These are phyloP conservation scores for Colletotrichum coccodes DNA, from an alignment of 2,329 filamentous ascomycete genomes.

Conservation along the genomic window DNA sequence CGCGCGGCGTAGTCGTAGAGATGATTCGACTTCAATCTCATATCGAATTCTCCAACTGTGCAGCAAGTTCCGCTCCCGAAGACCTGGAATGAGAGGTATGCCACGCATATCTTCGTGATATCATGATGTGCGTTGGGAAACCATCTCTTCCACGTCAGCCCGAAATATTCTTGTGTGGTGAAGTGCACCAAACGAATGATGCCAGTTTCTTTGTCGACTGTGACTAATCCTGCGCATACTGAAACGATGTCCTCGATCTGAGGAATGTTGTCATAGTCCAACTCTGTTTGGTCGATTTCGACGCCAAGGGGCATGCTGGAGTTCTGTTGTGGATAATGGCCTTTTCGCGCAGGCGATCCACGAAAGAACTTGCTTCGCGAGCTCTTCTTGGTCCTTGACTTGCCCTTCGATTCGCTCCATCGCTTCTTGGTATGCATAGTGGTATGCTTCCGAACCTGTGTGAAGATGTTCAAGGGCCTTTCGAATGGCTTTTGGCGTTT, in stretches of 20 bases:
- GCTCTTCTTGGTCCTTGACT: constrained; percentile 36
- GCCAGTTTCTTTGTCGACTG: constrained; percentile 48
- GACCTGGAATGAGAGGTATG: constrained; percentile 47
- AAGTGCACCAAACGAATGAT: constrained; percentile 55
- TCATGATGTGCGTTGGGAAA: constrained; percentile 42
- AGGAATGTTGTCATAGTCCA: constrained; percentile 49
- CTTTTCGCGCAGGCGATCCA: constrained; percentile 53
- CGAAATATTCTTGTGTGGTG: constrained; percentile 57
- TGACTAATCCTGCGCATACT: constrained; percentile 53
- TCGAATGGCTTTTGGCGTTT: constrained; percentile 44
- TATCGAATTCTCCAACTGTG: no score
- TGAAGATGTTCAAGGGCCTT: constrained; percentile 43
- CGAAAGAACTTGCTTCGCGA: constrained; percentile 50
- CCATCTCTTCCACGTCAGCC: constrained; percentile 38
- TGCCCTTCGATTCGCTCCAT: constrained; percentile 56
- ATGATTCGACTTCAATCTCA: no score
- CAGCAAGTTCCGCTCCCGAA: no score
- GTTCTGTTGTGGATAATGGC: constrained; percentile 45
- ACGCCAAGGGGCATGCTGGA: constrained; percentile 55
- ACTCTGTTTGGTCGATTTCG: constrained; percentile 35
- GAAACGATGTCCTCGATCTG: constrained; percentile 46
- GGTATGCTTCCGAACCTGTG: constrained; percentile 42
- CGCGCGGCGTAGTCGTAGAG: no score
- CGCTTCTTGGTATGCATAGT: constrained; percentile 51
- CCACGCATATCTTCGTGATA: constrained; percentile 44